Percentiles rank a stretch among this genome's conserved stretches.
Conservation (phyloP, 2,329 filamentous ascomycete genomes). For the Penicillium sp. region DNA sequence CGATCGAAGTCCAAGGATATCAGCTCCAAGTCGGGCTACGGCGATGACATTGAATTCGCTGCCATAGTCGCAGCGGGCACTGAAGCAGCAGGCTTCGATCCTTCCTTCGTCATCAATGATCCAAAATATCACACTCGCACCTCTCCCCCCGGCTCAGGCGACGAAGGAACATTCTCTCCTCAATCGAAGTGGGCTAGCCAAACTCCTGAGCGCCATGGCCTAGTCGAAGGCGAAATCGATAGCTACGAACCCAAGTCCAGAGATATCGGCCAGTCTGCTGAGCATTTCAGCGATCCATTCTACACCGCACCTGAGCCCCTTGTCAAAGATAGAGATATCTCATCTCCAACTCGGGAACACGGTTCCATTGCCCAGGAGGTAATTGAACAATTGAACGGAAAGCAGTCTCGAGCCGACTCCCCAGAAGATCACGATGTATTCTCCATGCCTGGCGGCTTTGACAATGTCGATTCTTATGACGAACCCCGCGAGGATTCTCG, state of each 20-base stretch:
- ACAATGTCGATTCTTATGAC: slow-evolving; percentile 16
- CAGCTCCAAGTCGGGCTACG: slow-evolving; percentile 51
- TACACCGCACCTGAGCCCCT: slow-evolving; percentile 27
- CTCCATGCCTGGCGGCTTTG: slow-evolving; percentile 39
- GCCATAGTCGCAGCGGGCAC: slow-evolving; percentile 71
- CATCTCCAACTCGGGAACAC: slow-evolving; percentile 8
- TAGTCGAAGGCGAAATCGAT: slow-evolving; percentile 55
- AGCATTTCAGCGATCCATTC: slow-evolving; percentile 22
- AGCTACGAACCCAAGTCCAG: slow-evolving; percentile 44
- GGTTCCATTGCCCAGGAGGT: slow-evolving; percentile 29
- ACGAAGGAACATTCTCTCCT: slow-evolving; percentile 57
- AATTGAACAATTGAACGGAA: slow-evolving; percentile 29
- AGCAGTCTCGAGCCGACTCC: slow-evolving; percentile 18
- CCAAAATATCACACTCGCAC: slow-evolving; percentile 65
- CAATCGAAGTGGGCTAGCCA: slow-evolving; percentile 56
- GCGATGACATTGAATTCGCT: slow-evolving; percentile 70
- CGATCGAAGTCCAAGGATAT: slow-evolving; percentile 7
- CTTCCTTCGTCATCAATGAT: slow-evolving; percentile 71
- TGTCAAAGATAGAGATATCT: slow-evolving; percentile 5
- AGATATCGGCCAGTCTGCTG: slow-evolving; percentile 1
- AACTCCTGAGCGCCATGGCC: slow-evolving; percentile 44
- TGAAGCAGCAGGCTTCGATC: slow-evolving; percentile 71
- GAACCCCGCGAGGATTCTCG: slow-evolving; percentile 14
- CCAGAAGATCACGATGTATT: slow-evolving; percentile 27
- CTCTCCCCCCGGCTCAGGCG: slow-evolving; percentile 66